Evolutionary conservation across 306 rosid genomes (phyloP), one percentile per base, ranked within the genome.

Genomic region (Vachellia collinsii): DNA sequence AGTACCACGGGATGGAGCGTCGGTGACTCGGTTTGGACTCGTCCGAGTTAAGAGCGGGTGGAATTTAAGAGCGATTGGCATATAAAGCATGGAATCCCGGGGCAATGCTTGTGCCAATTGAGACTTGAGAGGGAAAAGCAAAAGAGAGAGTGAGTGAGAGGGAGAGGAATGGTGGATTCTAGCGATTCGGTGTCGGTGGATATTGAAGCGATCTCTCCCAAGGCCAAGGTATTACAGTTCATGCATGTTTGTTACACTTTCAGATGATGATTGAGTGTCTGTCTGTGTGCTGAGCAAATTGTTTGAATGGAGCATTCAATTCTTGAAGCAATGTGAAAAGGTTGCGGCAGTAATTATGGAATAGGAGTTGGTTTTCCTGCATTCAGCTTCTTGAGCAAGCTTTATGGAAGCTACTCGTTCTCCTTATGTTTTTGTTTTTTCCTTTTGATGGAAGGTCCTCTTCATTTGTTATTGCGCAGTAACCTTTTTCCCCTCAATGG

Each of bases 21-120:
- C 99, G 99, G 99, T 95, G 96, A 91, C 99, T 91, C 97, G 91
- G 75, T 71, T 82, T 9, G 12, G 81, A 90, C 95, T 82, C 91
- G 91, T 25, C 56, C 88, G 92, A 89, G 89, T 85, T 80, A 34
- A 48, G 59, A 53, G 39, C 88, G 85, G 79, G 88, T 84, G 39
- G 38, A 39, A 53, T 51, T 78, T 42, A 6, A 47, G 51, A 70
- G 72, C 43, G 68, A 66, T 56, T 68, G 79, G 84, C 86, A 65
- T 80, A 85, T 82, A 88, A 81, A 77, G 83, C 58, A 75, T 71
- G 85, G 82, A 48, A 75, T 81, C 77, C 77, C 62, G 76, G 50
- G n/a, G n/a, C 76, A 73, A 72, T 67, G 70, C 42, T 65, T 79
- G 76, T n/a, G 5, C 76, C 82, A 58, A 56, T 47, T 80, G 71